Conservation (phyloP, 345 rosid genomes). For the Citrus cavaleriei region DNA sequence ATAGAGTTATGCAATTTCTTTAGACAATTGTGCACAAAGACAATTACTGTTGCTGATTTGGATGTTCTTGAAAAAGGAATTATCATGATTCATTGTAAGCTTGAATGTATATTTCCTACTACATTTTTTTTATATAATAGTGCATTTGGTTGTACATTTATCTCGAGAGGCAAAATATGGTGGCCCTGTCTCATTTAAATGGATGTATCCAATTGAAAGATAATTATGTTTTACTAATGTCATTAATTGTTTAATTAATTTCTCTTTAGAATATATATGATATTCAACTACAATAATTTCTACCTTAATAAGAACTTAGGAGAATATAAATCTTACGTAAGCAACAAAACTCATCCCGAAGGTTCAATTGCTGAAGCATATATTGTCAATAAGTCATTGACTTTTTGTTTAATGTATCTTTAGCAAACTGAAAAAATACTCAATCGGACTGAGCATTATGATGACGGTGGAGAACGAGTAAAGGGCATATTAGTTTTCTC, state of each 20-base stretch:
- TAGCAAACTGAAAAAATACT: too few relatives aligned
- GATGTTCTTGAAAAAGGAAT: not conserved
- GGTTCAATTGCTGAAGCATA: not conserved
- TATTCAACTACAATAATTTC: too few relatives aligned
- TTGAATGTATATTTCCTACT: not conserved
- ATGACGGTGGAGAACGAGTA: not conserved
- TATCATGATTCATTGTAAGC: not conserved
- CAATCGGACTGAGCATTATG: not conserved
- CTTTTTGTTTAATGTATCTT: too few relatives aligned
- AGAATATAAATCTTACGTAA: too few relatives aligned
- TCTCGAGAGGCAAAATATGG: not conserved
- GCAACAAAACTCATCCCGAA: too few relatives aligned
- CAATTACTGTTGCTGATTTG: not conserved
- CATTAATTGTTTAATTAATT: too few relatives aligned
- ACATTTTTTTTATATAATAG: too few relatives aligned
- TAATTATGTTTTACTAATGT: too few relatives aligned
- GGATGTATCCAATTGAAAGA: not conserved
- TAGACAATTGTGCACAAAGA: not conserved
- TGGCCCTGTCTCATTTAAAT: not conserved
- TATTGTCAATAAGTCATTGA: not conserved
- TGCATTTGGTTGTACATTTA: too few relatives aligned
- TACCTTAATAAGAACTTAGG: not conserved
- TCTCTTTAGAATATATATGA: too few relatives aligned
- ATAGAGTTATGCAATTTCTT: not conserved
- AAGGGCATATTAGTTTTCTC: not conserved